Evolutionary conservation across 2,329 filamentous ascomycete species (phyloP).

Genomic region (Botrytis tulipae): DNA sequence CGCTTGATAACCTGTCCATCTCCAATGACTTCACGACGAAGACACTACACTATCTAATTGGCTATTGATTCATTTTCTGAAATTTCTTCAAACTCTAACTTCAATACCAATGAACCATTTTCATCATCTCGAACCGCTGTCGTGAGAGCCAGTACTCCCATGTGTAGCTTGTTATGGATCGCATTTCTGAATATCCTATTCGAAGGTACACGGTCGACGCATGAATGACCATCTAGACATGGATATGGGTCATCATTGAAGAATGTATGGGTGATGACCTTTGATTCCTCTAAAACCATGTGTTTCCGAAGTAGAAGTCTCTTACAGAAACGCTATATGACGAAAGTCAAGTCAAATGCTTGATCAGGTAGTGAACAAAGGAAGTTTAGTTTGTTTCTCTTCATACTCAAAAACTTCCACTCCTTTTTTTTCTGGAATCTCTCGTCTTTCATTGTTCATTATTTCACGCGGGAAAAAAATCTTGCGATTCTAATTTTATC

Average conservation of each 20-base stretch:
- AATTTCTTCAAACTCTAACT: neutral
- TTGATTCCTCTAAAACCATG: neutral
- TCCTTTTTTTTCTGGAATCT: conserved; percentile 34
- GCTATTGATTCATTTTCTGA: neutral
- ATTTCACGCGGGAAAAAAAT: neutral
- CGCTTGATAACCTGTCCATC: conserved; percentile 34
- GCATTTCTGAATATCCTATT: conserved; percentile 30
- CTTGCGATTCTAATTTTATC: conserved; percentile 1
- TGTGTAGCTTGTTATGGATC: conserved; percentile 27
- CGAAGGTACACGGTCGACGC: conserved; percentile 36
- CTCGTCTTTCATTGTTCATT: conserved; percentile 19
- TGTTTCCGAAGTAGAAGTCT: conserved; percentile 5
- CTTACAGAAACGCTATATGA: conserved; percentile 23
- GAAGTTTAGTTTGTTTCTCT: conserved; percentile 4
- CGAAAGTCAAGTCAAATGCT: conserved; percentile 23
- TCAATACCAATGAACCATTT: conserved; percentile 11
- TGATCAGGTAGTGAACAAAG: conserved; percentile 26
- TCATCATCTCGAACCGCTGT: conserved; percentile 24
- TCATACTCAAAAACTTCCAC: conserved; percentile 18
- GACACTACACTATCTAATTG: conserved; percentile 30
- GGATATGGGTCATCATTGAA: neutral
- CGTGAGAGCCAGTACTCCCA: conserved; percentile 25
- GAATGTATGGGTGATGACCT: neutral
- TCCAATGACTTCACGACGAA: conserved; percentile 20
- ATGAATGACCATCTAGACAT: conserved; percentile 17